phyloP scores from a whole-genome alignment of 192 early-diverging fungal species.

The Hyaloraphidium curvatum region DNA sequence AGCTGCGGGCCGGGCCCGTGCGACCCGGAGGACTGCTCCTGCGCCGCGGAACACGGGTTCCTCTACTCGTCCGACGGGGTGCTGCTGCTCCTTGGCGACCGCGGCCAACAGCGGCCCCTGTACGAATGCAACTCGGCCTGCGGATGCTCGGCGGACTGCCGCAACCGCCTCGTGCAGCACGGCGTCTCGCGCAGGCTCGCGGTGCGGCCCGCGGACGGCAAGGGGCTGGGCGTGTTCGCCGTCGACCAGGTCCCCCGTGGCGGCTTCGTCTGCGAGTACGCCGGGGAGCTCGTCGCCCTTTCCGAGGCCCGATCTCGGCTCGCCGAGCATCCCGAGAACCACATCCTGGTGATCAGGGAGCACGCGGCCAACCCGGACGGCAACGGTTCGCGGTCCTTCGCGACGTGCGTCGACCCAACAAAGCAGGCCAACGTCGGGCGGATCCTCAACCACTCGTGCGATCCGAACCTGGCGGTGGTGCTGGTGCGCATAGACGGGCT shows the following conservation, averaged over 20 bases:
- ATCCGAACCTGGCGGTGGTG: conserved; percentile 13
- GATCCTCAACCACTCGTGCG: conserved; percentile 22
- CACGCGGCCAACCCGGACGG: conserved; percentile 6
- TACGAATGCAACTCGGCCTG: conserved; percentile 21
- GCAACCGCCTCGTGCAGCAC: conserved; percentile 14
- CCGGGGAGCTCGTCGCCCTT: conserved; percentile 24
- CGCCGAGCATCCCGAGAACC: conserved; percentile 4
- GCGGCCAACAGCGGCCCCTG: too few species aligned
- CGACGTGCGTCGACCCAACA: neutral
- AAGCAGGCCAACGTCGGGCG: neutral
- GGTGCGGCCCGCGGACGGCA: neutral
- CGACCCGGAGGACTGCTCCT: too few species aligned
- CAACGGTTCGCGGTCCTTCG: conserved; percentile 12
- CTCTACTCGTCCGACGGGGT: too few species aligned
- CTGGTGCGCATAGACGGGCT: conserved; percentile 13
- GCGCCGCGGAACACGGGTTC: too few species aligned
- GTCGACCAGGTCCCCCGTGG: conserved; percentile 14
- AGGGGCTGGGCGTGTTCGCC: neutral
- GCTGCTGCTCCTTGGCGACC: too few species aligned
- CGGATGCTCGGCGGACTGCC: conserved; percentile 12
- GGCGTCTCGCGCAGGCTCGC: conserved; percentile 1
- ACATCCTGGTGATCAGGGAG: neutral
- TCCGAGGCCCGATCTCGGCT: conserved; percentile 3
- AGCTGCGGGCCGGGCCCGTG: too few species aligned
- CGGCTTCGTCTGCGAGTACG: conserved; percentile 35